Evolutionary conservation across 768 basidiomycete genomes (phyloP), one percentile per base, ranked within the genome.

Genomic region (Russula compacta): DNA sequence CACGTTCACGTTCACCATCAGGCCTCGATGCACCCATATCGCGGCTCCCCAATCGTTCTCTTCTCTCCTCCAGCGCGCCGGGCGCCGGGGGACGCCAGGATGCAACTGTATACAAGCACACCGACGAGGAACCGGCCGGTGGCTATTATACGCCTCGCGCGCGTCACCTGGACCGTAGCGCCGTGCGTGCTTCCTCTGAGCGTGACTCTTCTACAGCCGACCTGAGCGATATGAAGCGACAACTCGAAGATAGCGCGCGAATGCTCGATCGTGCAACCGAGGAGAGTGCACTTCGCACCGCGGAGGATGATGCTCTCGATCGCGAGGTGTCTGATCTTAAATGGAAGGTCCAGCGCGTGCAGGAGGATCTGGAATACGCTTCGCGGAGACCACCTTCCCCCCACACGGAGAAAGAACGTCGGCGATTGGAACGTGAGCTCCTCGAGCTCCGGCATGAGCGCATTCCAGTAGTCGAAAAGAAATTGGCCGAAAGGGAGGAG

Each of bases 51-150:
- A 78, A 82, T 53, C 86, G 88, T 6, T 89, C 91, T 0, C 87
- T 95, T 69, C 81, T 80, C 61, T 75, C 76, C 52, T 73, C 78
- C 11, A 75, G 79, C 6, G 74, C 83, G 2, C 74, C 80, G 4
- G 72, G 79, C 15, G 83, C 83, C 8, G 79, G 83, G 2, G 78
- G 79, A 5, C 81, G 88, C 11, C 83, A 85, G 64, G 97, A 99
- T 71, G 97, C 93, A 2, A 90, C 92, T 0, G 87, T 92, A 38
- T 99, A 97, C 77, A 90, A 90, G 67, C 89, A 97, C 74, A 79
- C 81, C 44, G 79, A 79, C 32, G 78, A 77, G 7, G 79, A 79
- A 44, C 81, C 83, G 4, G 74, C 80, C 1, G 78, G 81, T 47
- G 79, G 82, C 3, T 83, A 86, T 55, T 98, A 98, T 76, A 85